phyloP scores from a whole-genome alignment of 257 asterid genomes.

The Knoxia roxburghii region DNA sequence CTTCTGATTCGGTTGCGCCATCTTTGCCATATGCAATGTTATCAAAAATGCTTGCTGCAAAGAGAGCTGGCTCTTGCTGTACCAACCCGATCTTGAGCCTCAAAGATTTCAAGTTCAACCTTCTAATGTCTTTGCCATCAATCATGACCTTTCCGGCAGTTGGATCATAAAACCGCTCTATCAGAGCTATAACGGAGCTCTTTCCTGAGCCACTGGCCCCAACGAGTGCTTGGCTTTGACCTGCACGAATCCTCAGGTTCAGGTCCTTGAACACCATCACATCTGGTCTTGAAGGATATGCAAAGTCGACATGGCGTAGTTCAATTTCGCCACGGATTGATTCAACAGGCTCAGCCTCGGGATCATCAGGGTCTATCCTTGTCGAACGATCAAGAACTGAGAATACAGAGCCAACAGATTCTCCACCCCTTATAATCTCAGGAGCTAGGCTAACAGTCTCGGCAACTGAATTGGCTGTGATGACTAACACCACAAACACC shows the following conservation, averaged over 20 bases:
- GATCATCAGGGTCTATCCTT: constrained; percentile 74
- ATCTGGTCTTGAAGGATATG: constrained; percentile 90
- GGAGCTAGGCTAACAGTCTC: constrained; percentile 97
- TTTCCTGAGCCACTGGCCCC: constrained; percentile 98
- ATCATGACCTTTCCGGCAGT: constrained; percentile 80
- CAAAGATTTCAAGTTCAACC: constrained; percentile 68
- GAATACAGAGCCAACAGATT: constrained; percentile 89
- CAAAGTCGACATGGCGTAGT: constrained; percentile 85
- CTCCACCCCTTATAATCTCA: constrained; percentile 90
- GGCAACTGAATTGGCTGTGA: constrained; percentile 93
- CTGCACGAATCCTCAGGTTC: constrained; percentile 79
- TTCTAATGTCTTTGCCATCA: constrained; percentile 80
- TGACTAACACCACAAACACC: constrained; percentile 85
- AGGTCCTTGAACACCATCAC: constrained; percentile 77
- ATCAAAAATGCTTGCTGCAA: constrained; percentile 82
- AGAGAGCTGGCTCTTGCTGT: constrained; percentile 95
- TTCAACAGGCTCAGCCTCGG: constrained; percentile 67
- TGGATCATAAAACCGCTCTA: constrained; percentile 90
- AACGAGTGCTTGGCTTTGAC: constrained; percentile 95
- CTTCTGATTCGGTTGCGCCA: constrained; percentile 79
- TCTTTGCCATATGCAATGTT: constrained; percentile 96
- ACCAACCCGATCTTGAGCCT: constrained; percentile 80
- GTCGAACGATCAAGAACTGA: constrained; percentile 83
- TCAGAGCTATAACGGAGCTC: constrained; percentile 73
- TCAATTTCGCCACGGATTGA: constrained; percentile 87